Evolutionary conservation across 768 basidiomycete genomes (phyloP).

Genomic region (Pleurotus sapidus): DNA sequence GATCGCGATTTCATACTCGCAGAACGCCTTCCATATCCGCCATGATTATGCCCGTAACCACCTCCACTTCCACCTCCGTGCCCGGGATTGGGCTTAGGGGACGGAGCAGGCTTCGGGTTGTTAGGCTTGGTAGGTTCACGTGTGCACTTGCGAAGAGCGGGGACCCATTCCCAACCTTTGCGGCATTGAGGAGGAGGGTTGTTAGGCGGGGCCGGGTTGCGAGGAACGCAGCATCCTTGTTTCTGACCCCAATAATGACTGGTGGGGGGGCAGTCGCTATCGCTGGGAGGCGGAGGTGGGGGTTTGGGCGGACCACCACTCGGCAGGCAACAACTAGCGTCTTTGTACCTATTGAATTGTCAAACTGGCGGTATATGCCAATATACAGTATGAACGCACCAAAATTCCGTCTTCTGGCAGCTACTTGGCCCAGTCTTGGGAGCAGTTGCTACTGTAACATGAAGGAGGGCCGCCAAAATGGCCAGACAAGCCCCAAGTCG

Average conservation of each 20-base stretch:
- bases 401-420: conserved; percentile 25
- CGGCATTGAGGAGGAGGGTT: conserved; percentile 50
- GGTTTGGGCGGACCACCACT: conserved; percentile 9
- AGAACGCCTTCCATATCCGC: conserved; percentile 13
- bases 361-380: neutral
- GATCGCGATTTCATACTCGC: conserved; percentile 31
- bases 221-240: conserved; percentile 53
- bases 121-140: conserved; percentile 20
- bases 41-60: conserved; percentile 18
- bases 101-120: conserved; percentile 25
- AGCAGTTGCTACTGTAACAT: conserved; percentile 19
- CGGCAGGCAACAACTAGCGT: conserved; percentile 29
- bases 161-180: conserved; percentile 43
- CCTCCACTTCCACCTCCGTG: conserved; percentile 8
- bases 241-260: conserved; percentile 8
- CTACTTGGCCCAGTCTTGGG: conserved; percentile 10
- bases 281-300: conserved; percentile 9
- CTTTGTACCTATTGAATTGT: conserved; percentile 21
- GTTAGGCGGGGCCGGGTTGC: conserved; percentile 32
- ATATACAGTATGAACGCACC: conserved; percentile 12
- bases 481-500: conserved; percentile 23
- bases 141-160: conserved; percentile 37
- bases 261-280: conserved; percentile 8
- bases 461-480: conserved; percentile 24
- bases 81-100: conserved; percentile 34